Base-by-base conservation (phyloP, 805 yeast species). In the Cyberlindnera euphorbiae region DNA sequence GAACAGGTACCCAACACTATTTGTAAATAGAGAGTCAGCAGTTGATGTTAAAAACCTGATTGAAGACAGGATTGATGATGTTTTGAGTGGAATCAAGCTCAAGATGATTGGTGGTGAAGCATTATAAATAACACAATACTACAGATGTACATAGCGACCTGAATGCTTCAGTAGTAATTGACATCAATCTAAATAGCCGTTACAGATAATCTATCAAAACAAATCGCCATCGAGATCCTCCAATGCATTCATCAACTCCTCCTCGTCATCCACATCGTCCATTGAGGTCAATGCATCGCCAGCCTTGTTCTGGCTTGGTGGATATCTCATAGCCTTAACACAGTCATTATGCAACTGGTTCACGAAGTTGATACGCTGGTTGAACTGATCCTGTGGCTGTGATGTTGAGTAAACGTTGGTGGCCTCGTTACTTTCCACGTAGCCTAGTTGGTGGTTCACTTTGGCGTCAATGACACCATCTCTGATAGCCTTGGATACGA, bases 391-490 rank as follows among this genome's bases (percentile, higher is more conserved):
- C 62, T 87, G 96, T 23, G 99, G 98, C 52, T 79, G 80, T 30
- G 69, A 74, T 0, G 97, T 87, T 8, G 93, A 81, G 61, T 93
- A 93, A 33, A 89, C 74, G 59, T 93, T 96, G 53, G 77, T 64
- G 40, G 86, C 65, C 60, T 93, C 98, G 49, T 78, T 81, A 26
- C 94, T 82, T 64, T 88, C 89, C 83, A 93, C 89, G 59, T 67
- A 89, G 2, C 97, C 97, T 45, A 76, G 71, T 56, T 85, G 86
- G 63, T 89, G 96, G 58, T 93, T 85, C 49, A 93, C 83, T 37
- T 78, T 75, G 4, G 98, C 97, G 55, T 93, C 97, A 57, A 93
- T 86, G 35, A 93, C 97, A 42, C 96, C 96, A 59, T 93, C 99
- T 54, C 96, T 79, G 41, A 93, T 90, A 17, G 97, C 93, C 67